Evolutionary conservation across 2,329 filamentous ascomycete species (phyloP).

Genomic region (Aureobasidium pullulans): DNA sequence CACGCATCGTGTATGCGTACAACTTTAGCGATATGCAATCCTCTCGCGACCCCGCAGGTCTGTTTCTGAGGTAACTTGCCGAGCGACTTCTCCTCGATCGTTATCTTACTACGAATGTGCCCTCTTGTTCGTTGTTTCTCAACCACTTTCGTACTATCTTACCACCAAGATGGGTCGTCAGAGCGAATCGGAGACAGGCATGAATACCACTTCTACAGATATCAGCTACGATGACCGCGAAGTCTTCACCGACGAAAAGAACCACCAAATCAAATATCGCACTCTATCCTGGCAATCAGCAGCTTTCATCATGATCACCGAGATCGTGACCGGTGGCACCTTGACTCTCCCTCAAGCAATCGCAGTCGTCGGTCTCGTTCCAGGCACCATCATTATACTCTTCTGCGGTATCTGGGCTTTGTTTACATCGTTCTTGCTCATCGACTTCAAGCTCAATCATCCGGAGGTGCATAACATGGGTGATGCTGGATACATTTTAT

Average conservation of each 20-base stretch:
- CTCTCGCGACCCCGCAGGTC: not conserved
- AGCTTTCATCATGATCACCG: conserved; percentile 48
- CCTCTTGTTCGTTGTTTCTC: not conserved
- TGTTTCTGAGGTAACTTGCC: not conserved
- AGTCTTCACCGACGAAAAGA: conserved; percentile 35
- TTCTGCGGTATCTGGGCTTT: conserved; percentile 46
- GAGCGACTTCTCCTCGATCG: not conserved
- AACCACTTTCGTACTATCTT: not conserved
- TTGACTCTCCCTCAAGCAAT: conserved; percentile 46
- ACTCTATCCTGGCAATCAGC: conserved; percentile 47
- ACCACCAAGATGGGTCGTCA: not conserved
- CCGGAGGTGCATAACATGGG: conserved; percentile 32
- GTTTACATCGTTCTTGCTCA: conserved; percentile 44
- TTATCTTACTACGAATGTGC: not conserved
- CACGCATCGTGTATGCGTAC: not conserved
- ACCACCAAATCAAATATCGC: conserved; percentile 45
- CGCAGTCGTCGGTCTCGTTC: conserved; percentile 46
- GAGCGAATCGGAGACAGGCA: not conserved
- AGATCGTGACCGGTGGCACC: conserved; percentile 50
- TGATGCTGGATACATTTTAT: conserved; percentile 29
- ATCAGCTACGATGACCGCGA: conserved; percentile 25
- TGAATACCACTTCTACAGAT: not conserved
- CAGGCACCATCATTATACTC: conserved; percentile 44
- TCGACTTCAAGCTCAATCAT: conserved; percentile 36
- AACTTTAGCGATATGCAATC: not conserved